These are phyloP conservation scores for Cucumis cinereus DNA, from an alignment of 306 rosid species.

Conservation along the genomic window DNA sequence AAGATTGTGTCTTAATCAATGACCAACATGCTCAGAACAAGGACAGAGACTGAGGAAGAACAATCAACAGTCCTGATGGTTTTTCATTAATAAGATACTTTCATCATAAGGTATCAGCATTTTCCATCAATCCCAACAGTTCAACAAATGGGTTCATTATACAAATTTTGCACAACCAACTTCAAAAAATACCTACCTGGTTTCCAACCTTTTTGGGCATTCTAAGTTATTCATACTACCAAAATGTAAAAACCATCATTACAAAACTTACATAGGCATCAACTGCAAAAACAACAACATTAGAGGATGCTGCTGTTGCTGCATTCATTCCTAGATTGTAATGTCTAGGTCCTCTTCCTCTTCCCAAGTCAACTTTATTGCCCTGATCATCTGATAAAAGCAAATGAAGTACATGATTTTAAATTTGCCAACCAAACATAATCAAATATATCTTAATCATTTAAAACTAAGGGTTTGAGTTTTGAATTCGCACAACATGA, in stretches of 20 bases:
- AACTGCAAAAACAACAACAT: slow-evolving; percentile 19
- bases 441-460: neutral
- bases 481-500: neutral
- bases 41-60: neutral
- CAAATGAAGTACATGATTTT: neutral
- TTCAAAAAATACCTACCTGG: neutral
- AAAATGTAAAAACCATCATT: neutral
- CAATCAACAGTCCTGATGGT: neutral
- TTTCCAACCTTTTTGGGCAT: neutral
- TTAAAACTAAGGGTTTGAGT: neutral
- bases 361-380: slow-evolving; percentile 18
- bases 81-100: neutral
- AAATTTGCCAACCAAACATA: neutral
- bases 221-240: neutral
- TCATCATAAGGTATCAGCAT: neutral
- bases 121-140: neutral
- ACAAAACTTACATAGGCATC: slow-evolving; percentile 23
- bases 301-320: slow-evolving; percentile 21
- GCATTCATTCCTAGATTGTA: slow-evolving; percentile 7
- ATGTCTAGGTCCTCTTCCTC: slow-evolving; percentile 14
- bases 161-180: neutral
- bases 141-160: neutral
- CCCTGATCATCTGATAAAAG: slow-evolving; percentile 29
- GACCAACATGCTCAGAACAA: neutral
- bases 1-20: neutral